phyloP scores from a whole-genome alignment of 768 basidiomycete genomes.

The Boletus vinaceobasis region DNA sequence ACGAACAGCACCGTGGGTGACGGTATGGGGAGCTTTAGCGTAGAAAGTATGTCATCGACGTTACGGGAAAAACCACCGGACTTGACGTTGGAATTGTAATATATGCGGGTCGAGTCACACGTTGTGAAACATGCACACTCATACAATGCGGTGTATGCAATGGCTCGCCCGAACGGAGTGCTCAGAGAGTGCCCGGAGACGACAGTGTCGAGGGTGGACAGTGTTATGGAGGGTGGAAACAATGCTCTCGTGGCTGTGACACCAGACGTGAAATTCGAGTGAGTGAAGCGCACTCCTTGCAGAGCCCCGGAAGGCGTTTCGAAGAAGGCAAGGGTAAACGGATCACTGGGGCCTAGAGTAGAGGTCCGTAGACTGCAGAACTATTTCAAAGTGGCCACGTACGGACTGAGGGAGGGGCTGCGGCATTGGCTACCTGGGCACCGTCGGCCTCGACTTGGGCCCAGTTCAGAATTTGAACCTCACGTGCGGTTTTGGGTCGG shows the following conservation, averaged over 20 bases:
- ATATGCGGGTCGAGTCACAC: conserved; percentile 52
- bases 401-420: conserved; percentile 52
- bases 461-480: conserved; percentile 61
- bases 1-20: conserved; percentile 80
- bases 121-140: conserved; percentile 75
- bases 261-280: conserved; percentile 85
- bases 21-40: conserved; percentile 53
- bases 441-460: conserved; percentile 70
- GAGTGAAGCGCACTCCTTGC: conserved; percentile 66
- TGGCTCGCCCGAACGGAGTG: conserved; percentile 73
- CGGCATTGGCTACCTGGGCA: conserved; percentile 41
- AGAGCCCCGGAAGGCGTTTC: conserved; percentile 49
- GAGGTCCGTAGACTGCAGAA: neutral
- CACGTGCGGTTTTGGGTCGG: conserved; percentile 46
- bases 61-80: conserved; percentile 24
- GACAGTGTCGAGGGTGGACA: conserved; percentile 74
- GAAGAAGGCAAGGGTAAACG: conserved; percentile 69
- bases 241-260: conserved; percentile 76
- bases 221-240: conserved; percentile 66
- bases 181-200: conserved; percentile 71
- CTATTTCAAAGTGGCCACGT: conserved; percentile 23
- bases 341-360: conserved; percentile 41
- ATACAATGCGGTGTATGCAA: conserved; percentile 76
- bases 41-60: conserved; percentile 47
- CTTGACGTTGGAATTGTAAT: conserved; percentile 30